phyloP scores from a whole-genome alignment of 345 rosid species.

The Rhizophora apiculata region DNA sequence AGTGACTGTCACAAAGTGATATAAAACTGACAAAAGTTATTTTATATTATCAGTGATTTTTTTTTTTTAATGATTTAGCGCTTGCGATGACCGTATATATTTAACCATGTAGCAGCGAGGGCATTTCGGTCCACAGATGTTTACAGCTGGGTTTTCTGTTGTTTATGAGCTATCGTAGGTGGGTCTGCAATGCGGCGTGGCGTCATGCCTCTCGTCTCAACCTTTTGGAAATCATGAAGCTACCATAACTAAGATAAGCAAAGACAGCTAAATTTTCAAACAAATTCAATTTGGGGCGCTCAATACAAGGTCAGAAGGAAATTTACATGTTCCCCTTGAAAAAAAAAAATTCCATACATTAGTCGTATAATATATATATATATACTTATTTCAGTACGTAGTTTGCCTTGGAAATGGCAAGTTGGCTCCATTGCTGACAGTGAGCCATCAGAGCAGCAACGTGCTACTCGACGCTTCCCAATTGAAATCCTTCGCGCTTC shows the following conservation, averaged over 20 bases:
- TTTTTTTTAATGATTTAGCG: neutral
- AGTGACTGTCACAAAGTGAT: neutral
- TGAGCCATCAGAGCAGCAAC: neutral
- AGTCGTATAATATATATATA: too few relatives aligned
- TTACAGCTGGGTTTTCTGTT: conserved; percentile 28
- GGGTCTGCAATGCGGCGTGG: conserved; percentile 5
- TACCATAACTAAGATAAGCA: conserved; percentile 21
- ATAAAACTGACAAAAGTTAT: too few relatives aligned
- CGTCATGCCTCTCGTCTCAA: conserved; percentile 23
- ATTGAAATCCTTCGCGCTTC: too few relatives aligned
- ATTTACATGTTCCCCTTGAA: too few relatives aligned
- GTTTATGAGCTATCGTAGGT: conserved; percentile 19
- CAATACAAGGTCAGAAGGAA: neutral
- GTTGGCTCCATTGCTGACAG: conserved; percentile 16
- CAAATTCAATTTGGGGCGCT: neutral
- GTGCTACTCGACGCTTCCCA: neutral
- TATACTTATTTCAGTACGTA: too few relatives aligned
- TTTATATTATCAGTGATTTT: too few relatives aligned
- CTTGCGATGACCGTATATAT: neutral
- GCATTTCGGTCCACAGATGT: conserved; percentile 12
- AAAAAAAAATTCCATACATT: too few relatives aligned
- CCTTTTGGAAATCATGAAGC: conserved; percentile 28
- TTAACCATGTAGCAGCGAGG: neutral
- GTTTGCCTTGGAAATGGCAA: conserved; percentile 19
- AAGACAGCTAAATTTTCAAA: neutral